Evolutionary conservation across 768 basidiomycete genomes (phyloP), one percentile per base, ranked within the genome.

Genomic region (Glaciozyma antarctica): DNA sequence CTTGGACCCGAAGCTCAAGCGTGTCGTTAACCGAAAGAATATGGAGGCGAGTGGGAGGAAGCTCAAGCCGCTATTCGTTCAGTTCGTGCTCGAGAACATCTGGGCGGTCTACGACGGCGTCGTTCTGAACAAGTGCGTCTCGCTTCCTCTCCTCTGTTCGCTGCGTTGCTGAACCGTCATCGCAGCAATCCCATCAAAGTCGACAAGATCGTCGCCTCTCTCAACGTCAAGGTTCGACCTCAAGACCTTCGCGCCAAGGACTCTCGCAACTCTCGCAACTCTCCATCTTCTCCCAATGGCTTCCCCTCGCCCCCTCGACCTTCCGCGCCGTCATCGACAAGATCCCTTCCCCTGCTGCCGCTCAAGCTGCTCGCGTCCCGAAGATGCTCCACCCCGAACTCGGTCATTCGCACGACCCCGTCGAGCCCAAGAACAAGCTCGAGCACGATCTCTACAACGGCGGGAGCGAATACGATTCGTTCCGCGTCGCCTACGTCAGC

Each of bases 51-150:
- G 83, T 59, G 94, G 91, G 22, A 83, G 91, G 51, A 81, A 83
- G 57, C 77, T 98, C 75, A 98, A 98, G 78, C 90, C 93, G 16
- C 81, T 98, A 30, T 98, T 98, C 74, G 95, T 97, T 17, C 93
- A 97, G 78, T 94, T 98, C 71, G 87, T 99, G 17, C 78, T 99
- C 69, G 95, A 98, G 60, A 98, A 98, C 75, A 82, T 99, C 30
- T 99, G 94, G 93, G 87, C 89, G 21, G 88, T 95, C 16, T 99
- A 98, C 75, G 90, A 95, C 73, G 89, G 88, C 21, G 86, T 92
- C 19, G 78, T 88, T 48, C 76, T 88, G 19, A 89, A 93, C 71
- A 88, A 90, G 94, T 98, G 74, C 74, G 94, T 84, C 30, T 30
- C 34, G 19, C 61, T 26, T 4, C 22, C 7, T 32, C 49, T 7